Evolutionary conservation across 1,284 basidiomycete genomes (phyloP).

Genomic region (Rhodotorula sp.): DNA sequence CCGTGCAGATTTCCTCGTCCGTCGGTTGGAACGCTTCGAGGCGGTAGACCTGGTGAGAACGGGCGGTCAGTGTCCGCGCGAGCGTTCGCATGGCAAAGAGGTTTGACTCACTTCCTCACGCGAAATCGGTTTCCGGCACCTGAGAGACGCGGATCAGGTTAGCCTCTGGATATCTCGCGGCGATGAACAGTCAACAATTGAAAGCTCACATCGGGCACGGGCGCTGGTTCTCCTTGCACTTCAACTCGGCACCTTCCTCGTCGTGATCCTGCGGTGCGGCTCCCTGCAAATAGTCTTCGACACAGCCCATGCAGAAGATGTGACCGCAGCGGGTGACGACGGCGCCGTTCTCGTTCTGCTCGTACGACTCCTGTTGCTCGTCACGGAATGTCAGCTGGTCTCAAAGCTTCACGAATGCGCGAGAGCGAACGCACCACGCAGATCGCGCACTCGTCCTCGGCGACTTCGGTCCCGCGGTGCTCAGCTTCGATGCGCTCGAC

Average conservation of each 20-base stretch:
- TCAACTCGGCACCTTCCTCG: constrained; percentile 14
- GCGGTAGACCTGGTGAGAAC: constrained; percentile 11
- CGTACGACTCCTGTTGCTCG: background rate
- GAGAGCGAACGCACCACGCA: constrained; percentile 17
- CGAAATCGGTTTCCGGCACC: constrained; percentile 34
- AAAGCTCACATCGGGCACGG: constrained; percentile 26
- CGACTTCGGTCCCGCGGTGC: constrained; percentile 14
- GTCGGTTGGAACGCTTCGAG: constrained; percentile 39
- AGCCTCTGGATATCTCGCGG: background rate
- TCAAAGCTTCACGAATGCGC: background rate
- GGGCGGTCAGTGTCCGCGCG: background rate
- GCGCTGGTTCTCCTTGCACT: constrained; percentile 31
- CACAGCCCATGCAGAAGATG: constrained; percentile 29
- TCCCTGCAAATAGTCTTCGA: constrained; percentile 11
- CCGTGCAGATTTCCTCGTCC: constrained; percentile 30
- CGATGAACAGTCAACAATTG: background rate
- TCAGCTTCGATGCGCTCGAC: constrained; percentile 26
- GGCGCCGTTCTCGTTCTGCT: constrained; percentile 6
- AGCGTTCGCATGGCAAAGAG: no score
- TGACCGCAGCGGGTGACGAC: constrained; percentile 28
- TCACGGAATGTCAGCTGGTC: background rate
- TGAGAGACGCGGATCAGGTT: background rate
- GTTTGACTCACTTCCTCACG: constrained; percentile 7
- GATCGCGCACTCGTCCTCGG: constrained; percentile 38
- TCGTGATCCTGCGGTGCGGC: constrained; percentile 10